Percentiles rank a stretch among this genome's conserved stretches.
These are phyloP conservation scores for Verticillium nonalfalfae DNA, from an alignment of 2,329 filamentous ascomycete genomes.

Conservation along the genomic window DNA sequence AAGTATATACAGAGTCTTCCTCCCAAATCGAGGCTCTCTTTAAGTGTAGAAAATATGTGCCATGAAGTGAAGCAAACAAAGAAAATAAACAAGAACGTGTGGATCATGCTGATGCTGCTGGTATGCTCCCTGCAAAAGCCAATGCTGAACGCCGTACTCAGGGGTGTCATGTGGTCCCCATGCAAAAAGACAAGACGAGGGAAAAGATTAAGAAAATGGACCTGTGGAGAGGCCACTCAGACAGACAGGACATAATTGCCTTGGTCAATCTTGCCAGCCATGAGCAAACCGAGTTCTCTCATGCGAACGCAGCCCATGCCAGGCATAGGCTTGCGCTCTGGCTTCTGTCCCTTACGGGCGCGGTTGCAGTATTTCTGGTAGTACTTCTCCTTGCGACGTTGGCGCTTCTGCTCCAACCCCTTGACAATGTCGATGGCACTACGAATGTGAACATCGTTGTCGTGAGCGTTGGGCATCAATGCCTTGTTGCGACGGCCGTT, in stretches of 20 bases:
- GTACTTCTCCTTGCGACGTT: conserved; percentile 88
- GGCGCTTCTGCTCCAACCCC: conserved; percentile 88
- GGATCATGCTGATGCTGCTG: conserved; percentile 15
- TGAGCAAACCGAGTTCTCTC: conserved; percentile 76
- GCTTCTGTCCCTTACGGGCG: conserved; percentile 60
- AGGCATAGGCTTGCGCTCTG: conserved; percentile 62
- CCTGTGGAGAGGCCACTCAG: conserved; percentile 28
- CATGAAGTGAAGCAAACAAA: conserved; percentile 12
- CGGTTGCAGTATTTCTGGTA: conserved; percentile 85
- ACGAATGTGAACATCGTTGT: conserved; percentile 61
- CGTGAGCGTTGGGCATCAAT: conserved; percentile 20
- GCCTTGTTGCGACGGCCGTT: conserved; percentile 29
- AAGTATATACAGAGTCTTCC: not conserved
- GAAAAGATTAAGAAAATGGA: conserved; percentile 5
- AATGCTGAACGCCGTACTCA: conserved; percentile 9
- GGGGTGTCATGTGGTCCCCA: not conserved
- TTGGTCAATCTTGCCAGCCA: conserved; percentile 71
- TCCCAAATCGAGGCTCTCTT: not conserved
- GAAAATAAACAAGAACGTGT: conserved; percentile 12
- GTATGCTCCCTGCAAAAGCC: conserved; percentile 8
- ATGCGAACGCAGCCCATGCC: conserved; percentile 91
- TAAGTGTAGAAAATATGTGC: conserved; percentile 5
- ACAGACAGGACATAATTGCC: conserved; percentile 74
- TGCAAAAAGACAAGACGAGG: not conserved
- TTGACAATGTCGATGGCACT: conserved; percentile 98